Conservation (phyloP, 495 filamentous ascomycete genomes). For the Penicillium canescens region DNA sequence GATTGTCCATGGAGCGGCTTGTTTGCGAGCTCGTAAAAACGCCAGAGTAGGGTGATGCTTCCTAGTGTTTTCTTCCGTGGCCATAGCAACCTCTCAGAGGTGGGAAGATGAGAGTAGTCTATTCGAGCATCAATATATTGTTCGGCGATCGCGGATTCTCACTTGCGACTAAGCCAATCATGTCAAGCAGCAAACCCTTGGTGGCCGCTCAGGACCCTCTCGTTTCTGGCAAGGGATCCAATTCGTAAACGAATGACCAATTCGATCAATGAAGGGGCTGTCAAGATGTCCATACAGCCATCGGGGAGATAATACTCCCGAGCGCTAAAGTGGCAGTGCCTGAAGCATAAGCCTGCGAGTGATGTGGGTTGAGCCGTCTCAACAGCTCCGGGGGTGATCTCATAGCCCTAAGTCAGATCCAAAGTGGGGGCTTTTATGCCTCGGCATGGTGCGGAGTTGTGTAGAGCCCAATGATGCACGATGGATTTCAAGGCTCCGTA, state of each 20-base stretch:
- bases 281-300: not conserved
- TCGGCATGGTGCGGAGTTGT: slow-evolving; percentile 5
- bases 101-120: not conserved
- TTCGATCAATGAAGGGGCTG: not conserved
- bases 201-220: slow-evolving; percentile 6
- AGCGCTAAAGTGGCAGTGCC: not conserved
- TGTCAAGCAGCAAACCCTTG: not conserved
- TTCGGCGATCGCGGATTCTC: slow-evolving; percentile 10
- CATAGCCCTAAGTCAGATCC: not conserved
- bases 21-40: not conserved
- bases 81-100: not conserved
- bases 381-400: not conserved
- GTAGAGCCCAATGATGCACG: slow-evolving; percentile 10
- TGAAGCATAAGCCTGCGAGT: not conserved
- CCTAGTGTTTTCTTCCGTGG: not conserved
- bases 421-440: slow-evolving; percentile 3
- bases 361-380: slow-evolving; percentile 3
- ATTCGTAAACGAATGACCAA: not conserved
- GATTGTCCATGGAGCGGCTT: not conserved
- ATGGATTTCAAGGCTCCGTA: slow-evolving; percentile 5
- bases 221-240: not conserved
- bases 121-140: slow-evolving; percentile 8
- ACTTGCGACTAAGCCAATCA: slow-evolving; percentile 8
- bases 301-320: slow-evolving; percentile 11
- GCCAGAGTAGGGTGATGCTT: not conserved